Percentiles rank a stretch among this genome's conserved stretches.
Evolutionary conservation across 768 basidiomycete genomes (phyloP).

Genomic region (Mycena maculata): DNA sequence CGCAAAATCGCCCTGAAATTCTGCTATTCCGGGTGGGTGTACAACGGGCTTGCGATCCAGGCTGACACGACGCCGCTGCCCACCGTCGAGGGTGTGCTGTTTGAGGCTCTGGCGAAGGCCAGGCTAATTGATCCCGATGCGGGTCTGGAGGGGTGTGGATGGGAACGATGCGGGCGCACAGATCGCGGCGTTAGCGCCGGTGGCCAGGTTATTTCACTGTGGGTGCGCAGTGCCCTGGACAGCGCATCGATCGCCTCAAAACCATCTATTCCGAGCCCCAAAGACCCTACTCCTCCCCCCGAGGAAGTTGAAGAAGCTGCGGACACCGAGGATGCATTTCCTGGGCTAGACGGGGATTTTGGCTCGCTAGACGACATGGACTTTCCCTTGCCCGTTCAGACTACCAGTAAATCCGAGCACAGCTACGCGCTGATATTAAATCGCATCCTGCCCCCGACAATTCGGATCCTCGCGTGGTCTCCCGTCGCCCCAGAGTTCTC

Average conservation of each 20-base stretch:
- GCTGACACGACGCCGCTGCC: slow-evolving; percentile 75
- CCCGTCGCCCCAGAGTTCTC: slow-evolving; percentile 85
- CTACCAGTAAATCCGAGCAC: slow-evolving; percentile 59
- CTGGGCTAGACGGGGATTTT: slow-evolving; percentile 49
- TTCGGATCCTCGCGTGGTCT: slow-evolving; percentile 94
- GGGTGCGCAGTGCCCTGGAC: slow-evolving; percentile 82
- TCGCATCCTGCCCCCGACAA: slow-evolving; percentile 86
- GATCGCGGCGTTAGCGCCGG: slow-evolving; percentile 95
- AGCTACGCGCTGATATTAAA: slow-evolving; percentile 87
- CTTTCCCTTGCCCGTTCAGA: slow-evolving; percentile 34
- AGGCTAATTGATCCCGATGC: slow-evolving; percentile 78
- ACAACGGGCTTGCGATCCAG: slow-evolving; percentile 91
- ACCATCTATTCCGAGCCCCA: not conserved
- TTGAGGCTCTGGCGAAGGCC: slow-evolving; percentile 81
- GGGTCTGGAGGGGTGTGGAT: slow-evolving; percentile 88
- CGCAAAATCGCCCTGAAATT: slow-evolving; percentile 96
- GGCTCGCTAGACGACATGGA: slow-evolving; percentile 49
- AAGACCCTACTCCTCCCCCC: slow-evolving; percentile 12
- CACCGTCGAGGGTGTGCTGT: slow-evolving; percentile 91
- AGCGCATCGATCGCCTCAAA: not conserved
- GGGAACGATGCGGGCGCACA: slow-evolving; percentile 93
- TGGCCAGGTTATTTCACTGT: slow-evolving; percentile 92
- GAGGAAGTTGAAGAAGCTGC: slow-evolving; percentile 21
- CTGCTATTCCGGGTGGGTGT: slow-evolving; percentile 92
- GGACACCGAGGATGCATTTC: slow-evolving; percentile 28